Percentiles rank a stretch among this genome's conserved stretches.
Evolutionary conservation across 495 filamentous ascomycete species (phyloP).

Genomic region (Hypoxylon intermedium): DNA sequence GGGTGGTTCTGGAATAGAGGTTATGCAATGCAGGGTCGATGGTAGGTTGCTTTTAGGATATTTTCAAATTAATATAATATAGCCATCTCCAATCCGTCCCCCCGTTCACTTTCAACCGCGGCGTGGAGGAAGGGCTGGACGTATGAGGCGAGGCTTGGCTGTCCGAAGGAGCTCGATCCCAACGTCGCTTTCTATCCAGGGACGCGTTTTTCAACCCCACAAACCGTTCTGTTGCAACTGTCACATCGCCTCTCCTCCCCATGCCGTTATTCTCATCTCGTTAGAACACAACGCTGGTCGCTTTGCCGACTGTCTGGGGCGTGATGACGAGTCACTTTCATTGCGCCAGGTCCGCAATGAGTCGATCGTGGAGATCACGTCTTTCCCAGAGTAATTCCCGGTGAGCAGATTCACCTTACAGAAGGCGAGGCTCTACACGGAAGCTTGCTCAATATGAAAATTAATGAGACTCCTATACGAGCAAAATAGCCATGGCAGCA

Average conservation of each 20-base stretch:
- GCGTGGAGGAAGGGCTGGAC: slow-evolving; percentile 28
- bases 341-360: slow-evolving; percentile 16
- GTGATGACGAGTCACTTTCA: slow-evolving; percentile 34
- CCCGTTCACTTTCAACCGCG: slow-evolving; percentile 28
- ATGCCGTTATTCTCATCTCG: slow-evolving; percentile 2
- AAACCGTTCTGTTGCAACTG: slow-evolving; percentile 13
- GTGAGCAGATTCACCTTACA: slow-evolving; percentile 2
- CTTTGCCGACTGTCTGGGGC: slow-evolving; percentile 34
- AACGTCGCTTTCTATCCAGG: slow-evolving; percentile 19
- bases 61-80: slow-evolving; percentile 39
- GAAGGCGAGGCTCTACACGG: slow-evolving; percentile 3
- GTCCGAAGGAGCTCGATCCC: slow-evolving; percentile 27
- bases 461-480: neutral
- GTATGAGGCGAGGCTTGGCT: slow-evolving; percentile 34
- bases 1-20: slow-evolving; percentile 14
- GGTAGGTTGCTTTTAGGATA: slow-evolving; percentile 46
- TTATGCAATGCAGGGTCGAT: slow-evolving; percentile 39
- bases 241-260: slow-evolving; percentile 9
- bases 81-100: slow-evolving; percentile 23
- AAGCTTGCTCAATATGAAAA: slow-evolving; percentile 3
- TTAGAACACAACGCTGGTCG: slow-evolving; percentile 3
- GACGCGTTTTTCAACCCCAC: slow-evolving; percentile 31
- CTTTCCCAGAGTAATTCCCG: neutral
- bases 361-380: slow-evolving; percentile 27
- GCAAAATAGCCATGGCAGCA: neutral